Evolutionary conservation across 371 early-diverging fungal genomes (phyloP), one percentile per base, ranked within the genome.

Genomic region (Circinella umbellata): DNA sequence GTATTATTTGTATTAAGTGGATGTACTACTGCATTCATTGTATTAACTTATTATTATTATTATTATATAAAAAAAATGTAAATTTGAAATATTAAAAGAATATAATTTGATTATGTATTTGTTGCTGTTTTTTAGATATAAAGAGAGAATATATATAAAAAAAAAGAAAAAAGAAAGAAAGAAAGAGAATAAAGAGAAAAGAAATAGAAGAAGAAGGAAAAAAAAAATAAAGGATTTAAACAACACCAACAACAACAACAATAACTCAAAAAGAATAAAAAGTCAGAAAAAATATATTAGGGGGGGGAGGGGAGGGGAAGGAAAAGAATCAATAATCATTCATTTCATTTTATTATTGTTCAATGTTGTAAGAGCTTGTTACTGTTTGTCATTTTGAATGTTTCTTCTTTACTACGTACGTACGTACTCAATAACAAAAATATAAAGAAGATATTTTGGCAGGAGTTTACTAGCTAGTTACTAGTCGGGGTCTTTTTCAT

Each of bases 21-120:
- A 13, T 72, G 54, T 69, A 54, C 66, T 62, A 54, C 49, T 17
- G 63, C 54, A 35, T 66, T 47, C 69, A 69, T 66, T 36, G 27
- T 27, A 51, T 51, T 51, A 51, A 15, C 4, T 51, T 17, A 51
- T 14, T 51, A 51, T 17, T 51, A 51, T 8, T 51, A 51, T 57
- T 53, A 35, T 36, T 38, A 3, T 53, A 42, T 36, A n/a, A 34
- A 57, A 67, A 63, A 7, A 37, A 37, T 54, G 47, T 62, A 53
- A 48, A n/a, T 51, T 35, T 36, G 53, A 38, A 34, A 63, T 38
- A 63, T 35, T 34, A 18, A 20, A 27, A 39, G 14, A 37, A 37
- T 71, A 27, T 68, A 63, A 65, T 48, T 57, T 34, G 53, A 66
- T 66, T 62, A 63, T 18, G 37, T 35, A 61, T 61, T 39, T 27